Evolutionary conservation across 805 yeast genomes (phyloP), one percentile per base, ranked within the genome.

Genomic region (Candida namnaoensis): DNA sequence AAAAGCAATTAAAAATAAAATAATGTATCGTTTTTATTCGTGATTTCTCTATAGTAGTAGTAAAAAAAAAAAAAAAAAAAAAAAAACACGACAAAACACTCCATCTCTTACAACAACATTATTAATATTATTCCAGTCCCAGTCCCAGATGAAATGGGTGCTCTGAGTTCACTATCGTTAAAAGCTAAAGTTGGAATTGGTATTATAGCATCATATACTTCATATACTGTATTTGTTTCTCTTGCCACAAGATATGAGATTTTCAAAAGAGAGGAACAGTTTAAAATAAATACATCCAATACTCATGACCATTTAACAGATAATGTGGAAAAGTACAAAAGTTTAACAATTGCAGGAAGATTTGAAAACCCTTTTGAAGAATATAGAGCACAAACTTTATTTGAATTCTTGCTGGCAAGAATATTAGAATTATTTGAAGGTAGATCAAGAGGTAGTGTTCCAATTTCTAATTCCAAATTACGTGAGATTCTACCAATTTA

Each of bases 321-420:
- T 15, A 40, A 13, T 38, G 44, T 44, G 38, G 50, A 48, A 26
- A 67, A 69, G 48, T 79, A 67, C 46, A 60, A 65, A 4, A 65
- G 77, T 3, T 52, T 80, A 44, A 64, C 65, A n/a, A 64, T 87
- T 1, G 72, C 74, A 15, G 96, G 97, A 9, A 68, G 88, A 50
- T 91, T 76, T 62, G 93, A 87, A 44, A 91, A 91, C 53, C 98
- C 98, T 2, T 91, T 91, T 57, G 72, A 73, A 14, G 96, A 91
- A 56, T 91, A 91, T 57, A 70, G 97, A 40, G 83, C 88, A 7
- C 97, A 90, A 61, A 88, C 96, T 0, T 69, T 87, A 8, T 84
- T 84, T 56, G 97, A 91, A 62, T 91, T 90, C 61, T 65, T 86
- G 27, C 67, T 75, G 36, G 82, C 90, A 50, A 67, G 96, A 19